Percentiles rank a stretch among this genome's conserved stretches.
Evolutionary conservation across 73 alveolate genomes (phyloP).

Genomic region (Durusdinium trenchii): DNA sequence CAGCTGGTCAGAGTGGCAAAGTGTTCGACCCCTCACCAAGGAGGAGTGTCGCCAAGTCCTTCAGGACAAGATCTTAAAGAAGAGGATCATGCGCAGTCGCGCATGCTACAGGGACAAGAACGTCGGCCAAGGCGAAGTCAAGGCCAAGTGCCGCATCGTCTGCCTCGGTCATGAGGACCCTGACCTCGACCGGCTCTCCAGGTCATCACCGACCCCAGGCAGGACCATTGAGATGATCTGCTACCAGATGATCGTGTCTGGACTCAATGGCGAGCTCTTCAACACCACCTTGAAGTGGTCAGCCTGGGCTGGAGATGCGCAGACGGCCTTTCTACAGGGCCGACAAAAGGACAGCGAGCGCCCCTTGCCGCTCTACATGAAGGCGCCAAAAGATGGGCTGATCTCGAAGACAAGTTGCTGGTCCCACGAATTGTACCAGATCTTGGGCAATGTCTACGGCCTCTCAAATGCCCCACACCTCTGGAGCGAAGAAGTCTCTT

Average conservation of each 20-base stretch:
- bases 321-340: not conserved
- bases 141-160: too few species aligned
- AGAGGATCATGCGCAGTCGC: too few species aligned
- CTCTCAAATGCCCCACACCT: too few species aligned
- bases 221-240: not conserved
- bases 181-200: not conserved
- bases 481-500: not conserved
- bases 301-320: not conserved
- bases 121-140: too few species aligned
- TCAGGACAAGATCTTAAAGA: too few species aligned
- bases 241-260: too few species aligned
- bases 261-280: not conserved
- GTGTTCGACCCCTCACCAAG: too few species aligned
- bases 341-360: not conserved
- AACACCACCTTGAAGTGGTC: not conserved
- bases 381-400: not conserved
- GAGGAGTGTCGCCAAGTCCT: too few species aligned
- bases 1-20: too few species aligned
- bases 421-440: not conserved
- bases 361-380: not conserved
- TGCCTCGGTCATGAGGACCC: not conserved
- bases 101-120: too few species aligned
- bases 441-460: slow-evolving; percentile 7
- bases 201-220: not conserved
- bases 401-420: not conserved